These are phyloP conservation scores for Annona cherimola DNA, from an alignment of 164 flowering plant species.

Conservation along the genomic window DNA sequence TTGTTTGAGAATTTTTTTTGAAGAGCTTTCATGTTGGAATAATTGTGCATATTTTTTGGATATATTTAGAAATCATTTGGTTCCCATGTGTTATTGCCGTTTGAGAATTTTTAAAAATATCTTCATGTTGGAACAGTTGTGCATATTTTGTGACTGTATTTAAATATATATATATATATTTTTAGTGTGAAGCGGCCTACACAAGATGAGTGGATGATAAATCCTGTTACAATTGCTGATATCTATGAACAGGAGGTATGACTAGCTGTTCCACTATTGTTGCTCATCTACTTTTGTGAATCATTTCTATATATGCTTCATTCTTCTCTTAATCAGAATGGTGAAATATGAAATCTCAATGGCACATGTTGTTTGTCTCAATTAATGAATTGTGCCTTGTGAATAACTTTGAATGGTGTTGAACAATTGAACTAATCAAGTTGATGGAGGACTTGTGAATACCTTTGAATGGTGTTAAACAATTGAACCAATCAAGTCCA, in stretches of 20 bases:
- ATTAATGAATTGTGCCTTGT: background rate
- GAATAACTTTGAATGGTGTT: background rate
- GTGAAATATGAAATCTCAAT: background rate
- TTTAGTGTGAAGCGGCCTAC: conserved; percentile 64
- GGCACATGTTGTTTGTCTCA: background rate
- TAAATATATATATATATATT: background rate
- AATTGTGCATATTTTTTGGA: background rate
- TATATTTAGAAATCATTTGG: background rate
- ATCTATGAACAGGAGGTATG: conserved; percentile 76
- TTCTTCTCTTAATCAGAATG: background rate
- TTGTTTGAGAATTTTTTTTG: too few species aligned
- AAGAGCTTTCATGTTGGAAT: background rate
- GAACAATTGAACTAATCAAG: background rate
- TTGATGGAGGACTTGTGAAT: background rate
- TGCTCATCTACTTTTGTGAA: background rate
- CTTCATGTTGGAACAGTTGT: background rate
- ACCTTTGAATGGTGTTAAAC: too few species aligned
- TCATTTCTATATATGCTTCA: background rate
- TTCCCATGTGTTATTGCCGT: too few species aligned
- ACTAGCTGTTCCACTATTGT: background rate
- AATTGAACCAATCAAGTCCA: too few species aligned
- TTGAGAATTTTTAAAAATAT: too few species aligned
- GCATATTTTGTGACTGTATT: background rate
- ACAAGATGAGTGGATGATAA: conserved; percentile 79
- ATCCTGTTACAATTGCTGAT: conserved; percentile 81